Base-by-base conservation (phyloP, 768 basidiomycete species). In the Gelatoporia subvermispora region DNA sequence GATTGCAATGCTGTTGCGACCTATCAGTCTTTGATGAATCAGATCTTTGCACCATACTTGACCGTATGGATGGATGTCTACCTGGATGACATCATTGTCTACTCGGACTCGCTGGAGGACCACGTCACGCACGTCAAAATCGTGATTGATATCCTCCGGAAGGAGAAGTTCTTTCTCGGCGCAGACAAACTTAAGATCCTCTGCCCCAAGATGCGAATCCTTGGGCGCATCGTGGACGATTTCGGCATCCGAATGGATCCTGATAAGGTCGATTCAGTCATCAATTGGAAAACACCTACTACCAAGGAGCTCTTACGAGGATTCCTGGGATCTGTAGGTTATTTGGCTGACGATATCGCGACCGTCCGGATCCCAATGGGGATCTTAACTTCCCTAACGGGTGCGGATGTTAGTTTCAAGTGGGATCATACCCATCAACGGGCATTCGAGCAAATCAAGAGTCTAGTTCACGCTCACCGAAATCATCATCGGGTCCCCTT, bases 331-430 rank as follows among this genome's bases (percentile, higher is more conserved):
- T 53, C 67, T 1, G 72, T 69, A 0, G 66, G 69, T 0, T 73
- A 63, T 45, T 18, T 56, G 0, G 70, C 72, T 0, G 61, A 65
- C 39, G 69, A 72, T 23, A 55, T 67, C 2, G 49, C 55, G 0
- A 52, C 52, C 0, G 51, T 76, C 1, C 54, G 67, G 0, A 67
- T 73, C 1, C 72, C 72, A 3, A 71, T 75, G 67, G 67, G 62
- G 1, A 43, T 68, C 0, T 54, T 75, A 1, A 49, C 54, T 0
- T 42, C 52, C 11, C 18, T 63, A 2, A 60, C 60, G 0, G 57
- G 60, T 0, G 20, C 43, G 3, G 50, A 34, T 1, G 35, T 18
- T 3, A 4, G 35, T 4, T 67, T 57, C 48, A 16, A 25, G 17
- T 67, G 67, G 62, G 48, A 45, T 11, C 23, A 42, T 4, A 62